phyloP scores from a whole-genome alignment of 306 rosid species.

The Quercus engelmannii region DNA sequence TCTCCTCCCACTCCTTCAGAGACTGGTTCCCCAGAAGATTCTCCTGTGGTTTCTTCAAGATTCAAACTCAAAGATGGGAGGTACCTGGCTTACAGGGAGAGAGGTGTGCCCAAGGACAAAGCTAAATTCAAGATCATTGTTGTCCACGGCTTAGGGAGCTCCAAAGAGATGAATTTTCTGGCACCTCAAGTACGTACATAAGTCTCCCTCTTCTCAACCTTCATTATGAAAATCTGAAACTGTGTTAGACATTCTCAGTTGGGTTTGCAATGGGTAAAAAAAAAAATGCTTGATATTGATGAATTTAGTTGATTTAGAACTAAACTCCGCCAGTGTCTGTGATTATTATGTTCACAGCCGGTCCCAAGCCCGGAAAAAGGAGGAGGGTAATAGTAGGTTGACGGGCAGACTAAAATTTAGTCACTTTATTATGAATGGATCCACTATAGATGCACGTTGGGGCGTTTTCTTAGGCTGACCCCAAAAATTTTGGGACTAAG shows the following conservation, averaged over 20 bases:
- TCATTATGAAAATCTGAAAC: background rate
- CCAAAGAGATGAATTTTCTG: conserved; percentile 52
- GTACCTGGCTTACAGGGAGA: conserved; percentile 43
- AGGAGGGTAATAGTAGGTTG: too few relatives aligned
- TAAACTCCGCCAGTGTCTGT: too few relatives aligned
- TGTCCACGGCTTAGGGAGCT: conserved; percentile 58
- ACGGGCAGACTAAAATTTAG: too few relatives aligned
- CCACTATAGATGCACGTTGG: too few relatives aligned
- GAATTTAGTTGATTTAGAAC: too few relatives aligned
- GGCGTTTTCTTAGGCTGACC: too few relatives aligned
- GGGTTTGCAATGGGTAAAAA: background rate
- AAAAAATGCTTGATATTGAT: background rate
- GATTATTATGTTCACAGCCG: too few relatives aligned
- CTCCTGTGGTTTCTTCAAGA: conserved; percentile 29
- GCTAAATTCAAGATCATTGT: conserved; percentile 39
- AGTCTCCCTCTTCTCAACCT: background rate
- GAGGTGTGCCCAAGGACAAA: conserved; percentile 34
- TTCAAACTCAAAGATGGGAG: conserved; percentile 53
- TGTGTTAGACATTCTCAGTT: background rate
- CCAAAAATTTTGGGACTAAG: background rate
- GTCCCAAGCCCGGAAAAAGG: too few relatives aligned
- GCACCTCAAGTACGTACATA: conserved; percentile 38
- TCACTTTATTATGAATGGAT: too few relatives aligned
- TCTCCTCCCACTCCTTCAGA: conserved; percentile 14
- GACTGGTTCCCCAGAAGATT: conserved; percentile 6